phyloP scores from a whole-genome alignment of 2,329 filamentous ascomycete species.

The Colletotrichum sp. region DNA sequence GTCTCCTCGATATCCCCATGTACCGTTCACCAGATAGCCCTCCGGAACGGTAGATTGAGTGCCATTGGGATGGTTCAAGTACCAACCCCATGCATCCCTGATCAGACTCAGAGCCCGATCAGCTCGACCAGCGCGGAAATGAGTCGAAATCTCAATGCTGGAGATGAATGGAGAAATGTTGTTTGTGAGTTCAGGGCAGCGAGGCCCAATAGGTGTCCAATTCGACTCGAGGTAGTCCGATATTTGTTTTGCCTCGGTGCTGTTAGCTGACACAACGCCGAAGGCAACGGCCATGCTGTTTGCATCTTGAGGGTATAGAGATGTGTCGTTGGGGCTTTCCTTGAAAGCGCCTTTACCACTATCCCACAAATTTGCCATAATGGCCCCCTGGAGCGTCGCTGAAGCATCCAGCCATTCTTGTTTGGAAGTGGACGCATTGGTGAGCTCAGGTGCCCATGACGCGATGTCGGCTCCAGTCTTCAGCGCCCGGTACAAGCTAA shows the following conservation, averaged over 20 bases:
- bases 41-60: slow-evolving; percentile 65
- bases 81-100: slow-evolving; percentile 64
- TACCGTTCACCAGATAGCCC: slow-evolving; percentile 60
- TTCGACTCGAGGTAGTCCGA: slow-evolving; percentile 50
- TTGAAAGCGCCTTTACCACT: slow-evolving; percentile 48
- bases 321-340: slow-evolving; percentile 55
- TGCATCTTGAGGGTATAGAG: slow-evolving; percentile 63
- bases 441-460: background rate
- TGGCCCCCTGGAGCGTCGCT: slow-evolving; percentile 19
- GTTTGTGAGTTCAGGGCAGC: slow-evolving; percentile 61
- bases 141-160: slow-evolving; percentile 62
- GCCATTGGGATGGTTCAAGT: slow-evolving; percentile 59
- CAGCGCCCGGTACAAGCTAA: background rate
- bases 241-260: slow-evolving; percentile 39
- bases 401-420: slow-evolving; percentile 25
- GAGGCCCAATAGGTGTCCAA: slow-evolving; percentile 60
- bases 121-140: slow-evolving; percentile 51
- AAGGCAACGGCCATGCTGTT: slow-evolving; percentile 61
- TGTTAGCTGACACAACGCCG: background rate
- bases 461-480: background rate
- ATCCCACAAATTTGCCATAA: slow-evolving; percentile 56
- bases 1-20: slow-evolving; percentile 59
- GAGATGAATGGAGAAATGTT: slow-evolving; percentile 64
- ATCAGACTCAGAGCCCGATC: slow-evolving; percentile 60
- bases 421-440: slow-evolving; percentile 46